Base-by-base conservation (phyloP, 2,329 filamentous ascomycete genomes). In the Talaromyces pinophilus region DNA sequence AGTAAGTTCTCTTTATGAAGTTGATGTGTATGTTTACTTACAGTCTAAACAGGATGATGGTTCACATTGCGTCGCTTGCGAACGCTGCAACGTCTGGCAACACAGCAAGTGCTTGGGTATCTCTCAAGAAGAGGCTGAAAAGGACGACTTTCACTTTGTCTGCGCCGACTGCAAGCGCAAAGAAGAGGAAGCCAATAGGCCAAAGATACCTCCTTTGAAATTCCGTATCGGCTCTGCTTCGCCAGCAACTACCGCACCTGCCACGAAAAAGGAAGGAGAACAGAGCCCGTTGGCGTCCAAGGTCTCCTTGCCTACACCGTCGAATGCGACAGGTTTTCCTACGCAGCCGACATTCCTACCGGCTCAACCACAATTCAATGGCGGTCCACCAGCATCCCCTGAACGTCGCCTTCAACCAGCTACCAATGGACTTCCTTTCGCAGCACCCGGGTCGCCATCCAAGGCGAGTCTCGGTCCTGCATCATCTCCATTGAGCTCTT, bases 11-110 rank as follows among this genome's bases (percentile, higher is more conserved):
- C 44, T 2, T 15, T 13, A 17, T 25, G 38, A 33, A 19, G 2
- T n/a, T n/a, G 22, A 13, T n/a, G 7, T 6, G 15, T 10, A 25
- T 40, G 10, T 33, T 28, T 22, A 40, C 50, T 71, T 62, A 77
- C 68, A 63, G 15, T 28, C 55, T 38, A 33, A 7, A 17, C 69
- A 87, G 84, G 95, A 99, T 72, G 95, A 98, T 76, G 95, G 95
- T 42, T 90, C 92, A 7, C 93, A 97, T 75, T 97, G 93, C 76
- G 89, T 99, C 70, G 91, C 93, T 33, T 99, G 95, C 79, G 95
- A 99, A 75, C 89, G 85, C 71, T 99, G 95, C 82, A 96, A 90
- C 75, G 90, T 96, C 59, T 99, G 95, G 95, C 94, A 98, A 76
- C 95, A 99, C 75, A 96, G 93, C 82, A 92, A 91, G 72, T 99